Percentiles rank a stretch among this genome's conserved stretches.
phyloP scores from a whole-genome alignment of 192 early-diverging fungal genomes.

The Gryganskiella cystojenkinii region DNA sequence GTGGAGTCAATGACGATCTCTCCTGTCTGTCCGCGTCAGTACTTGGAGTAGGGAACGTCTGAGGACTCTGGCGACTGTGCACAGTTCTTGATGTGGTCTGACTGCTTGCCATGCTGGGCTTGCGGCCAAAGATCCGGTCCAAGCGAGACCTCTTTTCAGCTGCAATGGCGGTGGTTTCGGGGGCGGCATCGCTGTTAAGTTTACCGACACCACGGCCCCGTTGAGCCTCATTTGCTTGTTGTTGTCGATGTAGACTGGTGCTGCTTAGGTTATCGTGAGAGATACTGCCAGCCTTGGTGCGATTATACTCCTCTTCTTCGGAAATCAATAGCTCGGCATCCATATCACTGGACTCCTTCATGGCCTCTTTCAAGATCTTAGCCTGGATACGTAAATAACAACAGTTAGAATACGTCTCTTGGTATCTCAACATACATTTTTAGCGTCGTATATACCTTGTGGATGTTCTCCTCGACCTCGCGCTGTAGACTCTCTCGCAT shows the following conservation, averaged over 20 bases:
- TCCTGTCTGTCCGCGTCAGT: not conserved
- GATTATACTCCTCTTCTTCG: conserved; percentile 26
- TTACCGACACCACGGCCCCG: not conserved
- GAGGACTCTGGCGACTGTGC: conserved; percentile 8
- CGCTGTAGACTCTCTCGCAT: conserved; percentile 52
- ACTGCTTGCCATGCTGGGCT: conserved; percentile 24
- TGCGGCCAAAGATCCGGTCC: conserved; percentile 40
- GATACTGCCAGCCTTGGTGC: not conserved
- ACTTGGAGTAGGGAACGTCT: conserved; percentile 3
- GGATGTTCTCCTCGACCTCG: conserved; percentile 48
- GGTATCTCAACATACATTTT: not conserved
- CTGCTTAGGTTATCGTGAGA: conserved; percentile 29
- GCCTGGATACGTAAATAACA: conserved; percentile 10
- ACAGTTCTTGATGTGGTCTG: not conserved
- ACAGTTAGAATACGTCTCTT: not conserved
- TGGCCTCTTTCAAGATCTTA: conserved; percentile 47
- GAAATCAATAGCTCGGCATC: conserved; percentile 40
- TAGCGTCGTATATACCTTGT: conserved; percentile 19
- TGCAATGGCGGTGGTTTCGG: not conserved
- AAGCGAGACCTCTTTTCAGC: conserved; percentile 28
- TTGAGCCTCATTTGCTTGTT: not conserved
- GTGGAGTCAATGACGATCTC: not conserved
- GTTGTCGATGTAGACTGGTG: conserved; percentile 21
- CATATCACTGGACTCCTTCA: conserved; percentile 49
- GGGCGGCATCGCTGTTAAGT: not conserved